A percentile compares a stretch with the other conserved stretches of the same genome.
phyloP scores from a whole-genome alignment of 257 asterid genomes.

The Striga asiatica region DNA sequence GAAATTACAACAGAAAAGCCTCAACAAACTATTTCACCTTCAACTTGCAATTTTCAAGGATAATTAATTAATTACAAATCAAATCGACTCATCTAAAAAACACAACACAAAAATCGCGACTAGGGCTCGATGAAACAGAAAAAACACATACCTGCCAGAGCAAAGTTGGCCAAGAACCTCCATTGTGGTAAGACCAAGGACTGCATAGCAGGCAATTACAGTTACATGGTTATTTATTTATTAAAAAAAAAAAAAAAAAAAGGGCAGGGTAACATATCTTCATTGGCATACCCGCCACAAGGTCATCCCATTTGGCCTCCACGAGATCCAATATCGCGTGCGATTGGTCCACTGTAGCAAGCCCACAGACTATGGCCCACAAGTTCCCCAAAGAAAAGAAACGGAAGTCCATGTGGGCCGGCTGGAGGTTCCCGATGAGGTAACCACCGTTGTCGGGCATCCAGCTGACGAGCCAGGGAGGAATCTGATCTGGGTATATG shows the following conservation, averaged over 20 bases:
- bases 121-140: constrained; percentile 4
- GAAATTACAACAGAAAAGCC: not conserved
- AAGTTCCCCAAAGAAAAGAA: constrained; percentile 71
- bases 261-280: constrained; percentile 73
- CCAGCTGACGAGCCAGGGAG: constrained; percentile 85
- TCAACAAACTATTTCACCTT: not conserved
- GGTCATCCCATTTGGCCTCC: constrained; percentile 68
- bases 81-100: not conserved
- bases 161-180: constrained; percentile 82
- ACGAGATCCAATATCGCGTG: constrained; percentile 65
- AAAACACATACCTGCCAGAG: constrained; percentile 56
- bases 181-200: constrained; percentile 91
- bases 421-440: constrained; percentile 74
- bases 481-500: constrained; percentile 78
- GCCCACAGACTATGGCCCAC: constrained; percentile 60
- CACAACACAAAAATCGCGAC: not conserved
- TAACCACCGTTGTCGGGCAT: constrained; percentile 69
- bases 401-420: constrained; percentile 86
- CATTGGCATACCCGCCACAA: constrained; percentile 68
- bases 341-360: constrained; percentile 61
- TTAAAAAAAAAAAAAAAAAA: not conserved
- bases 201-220: constrained; percentile 31
- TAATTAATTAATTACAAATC: not conserved
- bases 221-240: not conserved
- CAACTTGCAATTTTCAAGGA: not conserved